Evolutionary conservation across 1,139 yeast genomes (phyloP).

Genomic region (Pichia sp.): DNA sequence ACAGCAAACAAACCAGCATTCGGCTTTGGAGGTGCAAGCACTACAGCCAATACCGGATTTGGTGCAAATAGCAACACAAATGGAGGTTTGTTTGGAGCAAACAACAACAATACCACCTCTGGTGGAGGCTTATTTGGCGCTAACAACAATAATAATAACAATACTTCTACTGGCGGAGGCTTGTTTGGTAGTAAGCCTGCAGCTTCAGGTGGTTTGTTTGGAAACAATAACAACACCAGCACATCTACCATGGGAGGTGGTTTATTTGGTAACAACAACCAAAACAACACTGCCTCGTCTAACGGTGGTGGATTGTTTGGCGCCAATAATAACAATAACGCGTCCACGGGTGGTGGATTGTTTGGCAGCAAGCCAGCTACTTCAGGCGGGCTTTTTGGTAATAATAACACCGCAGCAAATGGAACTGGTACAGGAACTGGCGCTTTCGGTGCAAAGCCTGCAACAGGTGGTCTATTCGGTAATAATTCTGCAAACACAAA

Average conservation of each 20-base stretch:
- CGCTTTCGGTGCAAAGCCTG: constrained; percentile 29
- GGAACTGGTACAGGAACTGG: constrained; percentile 17
- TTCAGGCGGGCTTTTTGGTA: constrained; percentile 22
- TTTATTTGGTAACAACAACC: constrained; percentile 16
- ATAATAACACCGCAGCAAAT: constrained; percentile 14
- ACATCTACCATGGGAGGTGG: constrained; percentile 33
- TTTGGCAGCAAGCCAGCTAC: constrained; percentile 28
- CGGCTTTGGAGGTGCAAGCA: constrained; percentile 20
- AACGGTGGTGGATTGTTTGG: constrained; percentile 30
- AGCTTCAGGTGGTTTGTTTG: constrained; percentile 15
- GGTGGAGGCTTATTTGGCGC: constrained; percentile 21
- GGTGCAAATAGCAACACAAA: constrained; percentile 40
- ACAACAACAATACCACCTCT: constrained; percentile 28
- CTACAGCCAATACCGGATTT: constrained; percentile 39
- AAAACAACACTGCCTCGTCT: constrained; percentile 20
- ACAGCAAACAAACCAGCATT: constrained; percentile 26
- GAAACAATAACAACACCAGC: constrained; percentile 28
- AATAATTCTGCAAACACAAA: constrained; percentile 12
- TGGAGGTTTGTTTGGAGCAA: constrained; percentile 17
- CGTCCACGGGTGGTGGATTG: constrained; percentile 23
- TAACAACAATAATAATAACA: constrained; percentile 23
- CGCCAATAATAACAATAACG: constrained; percentile 24
- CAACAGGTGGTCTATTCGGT: constrained; percentile 17
- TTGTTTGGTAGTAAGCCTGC: constrained; percentile 30
- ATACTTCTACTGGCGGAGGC: constrained; percentile 18